Evolutionary conservation across 345 rosid genomes (phyloP).

Genomic region (Gynandropsis gynandra): DNA sequence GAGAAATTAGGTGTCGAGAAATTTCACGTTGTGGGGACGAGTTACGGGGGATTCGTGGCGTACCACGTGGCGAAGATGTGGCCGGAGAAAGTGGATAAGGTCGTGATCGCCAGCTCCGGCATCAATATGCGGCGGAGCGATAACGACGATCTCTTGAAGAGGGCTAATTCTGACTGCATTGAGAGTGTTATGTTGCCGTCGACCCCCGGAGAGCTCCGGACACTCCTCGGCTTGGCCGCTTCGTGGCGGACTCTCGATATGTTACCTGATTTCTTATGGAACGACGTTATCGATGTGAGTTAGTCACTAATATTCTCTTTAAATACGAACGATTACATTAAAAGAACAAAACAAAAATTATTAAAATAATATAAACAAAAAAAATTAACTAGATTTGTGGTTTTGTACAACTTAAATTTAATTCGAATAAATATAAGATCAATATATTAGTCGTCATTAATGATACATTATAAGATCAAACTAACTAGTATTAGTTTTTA

Average conservation of each 20-base stretch:
- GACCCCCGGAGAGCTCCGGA: constrained; percentile 45
- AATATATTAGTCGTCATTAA: no score
- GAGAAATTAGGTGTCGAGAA: constrained; percentile 39
- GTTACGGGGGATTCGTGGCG: constrained; percentile 93
- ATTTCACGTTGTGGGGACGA: constrained; percentile 62
- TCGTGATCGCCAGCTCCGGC: constrained; percentile 80
- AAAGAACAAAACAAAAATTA: no score
- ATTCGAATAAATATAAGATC: no score
- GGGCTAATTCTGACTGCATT: constrained; percentile 37
- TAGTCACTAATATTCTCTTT: background rate
- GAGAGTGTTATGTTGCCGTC: constrained; percentile 71
- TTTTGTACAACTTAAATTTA: no score
- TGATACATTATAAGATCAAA: no score
- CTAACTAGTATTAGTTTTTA: no score
- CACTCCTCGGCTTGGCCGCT: constrained; percentile 44
- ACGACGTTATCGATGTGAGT: constrained; percentile 56
- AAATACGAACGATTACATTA: no score
- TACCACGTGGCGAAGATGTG: constrained; percentile 62
- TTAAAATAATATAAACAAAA: no score
- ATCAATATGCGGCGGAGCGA: constrained; percentile 51
- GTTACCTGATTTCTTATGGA: constrained; percentile 54
- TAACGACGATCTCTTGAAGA: constrained; percentile 39
- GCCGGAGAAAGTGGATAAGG: constrained; percentile 70
- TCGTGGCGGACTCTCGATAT: constrained; percentile 22
- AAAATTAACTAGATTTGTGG: no score